Evolutionary conservation across 768 basidiomycete genomes (phyloP), one percentile per base, ranked within the genome.

Genomic region (Naganishia vishniacii): DNA sequence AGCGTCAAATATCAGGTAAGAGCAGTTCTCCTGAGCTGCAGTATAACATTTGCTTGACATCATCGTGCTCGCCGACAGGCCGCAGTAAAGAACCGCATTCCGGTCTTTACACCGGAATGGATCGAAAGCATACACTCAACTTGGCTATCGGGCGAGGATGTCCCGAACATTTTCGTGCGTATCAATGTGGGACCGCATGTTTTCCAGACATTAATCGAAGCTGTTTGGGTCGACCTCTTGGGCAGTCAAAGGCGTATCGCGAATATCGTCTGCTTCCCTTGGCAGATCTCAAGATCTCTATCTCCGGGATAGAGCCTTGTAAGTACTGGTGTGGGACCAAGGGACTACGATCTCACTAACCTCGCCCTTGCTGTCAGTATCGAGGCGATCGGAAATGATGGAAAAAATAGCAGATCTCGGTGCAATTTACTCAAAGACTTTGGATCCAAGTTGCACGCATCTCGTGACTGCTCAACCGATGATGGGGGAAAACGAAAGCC

Each of bases 361-460:
- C 44, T 47, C 26, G 16, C 29, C 26, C 26, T 58, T 45, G 34
- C 28, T 11, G 18, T 6, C 58, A 74, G 72, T 76, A 75, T 85
- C 44, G 72, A 80, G 81, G 15, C 84, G 89, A 20, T 82, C 82
- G 0, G 77, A 85, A 56, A 86, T 94, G 64, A 83, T 84, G 70
- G 81, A 82, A 49, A 74, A 84, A 2, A 79, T 92, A 45, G 82
- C 80, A 9, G 53, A 78, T 13, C 77, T 86, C 37, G 85, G 85
- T 12, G 93, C 92, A 1, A 72, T 75, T 34, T 91, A 89, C 70
- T 79, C 86, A 42, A 87, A 87, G 78, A 83, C 83, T 62, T 81
- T 95, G 23, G 86, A 89, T 70, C 83, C 88, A 1, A 84, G 80
- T 59, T 87, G 90, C 34, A 95, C 92, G 0, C 93, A 97, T 76